Evolutionary conservation across 2,329 filamentous ascomycete genomes (phyloP).

Genomic region (Acrodontium crateriforme): DNA sequence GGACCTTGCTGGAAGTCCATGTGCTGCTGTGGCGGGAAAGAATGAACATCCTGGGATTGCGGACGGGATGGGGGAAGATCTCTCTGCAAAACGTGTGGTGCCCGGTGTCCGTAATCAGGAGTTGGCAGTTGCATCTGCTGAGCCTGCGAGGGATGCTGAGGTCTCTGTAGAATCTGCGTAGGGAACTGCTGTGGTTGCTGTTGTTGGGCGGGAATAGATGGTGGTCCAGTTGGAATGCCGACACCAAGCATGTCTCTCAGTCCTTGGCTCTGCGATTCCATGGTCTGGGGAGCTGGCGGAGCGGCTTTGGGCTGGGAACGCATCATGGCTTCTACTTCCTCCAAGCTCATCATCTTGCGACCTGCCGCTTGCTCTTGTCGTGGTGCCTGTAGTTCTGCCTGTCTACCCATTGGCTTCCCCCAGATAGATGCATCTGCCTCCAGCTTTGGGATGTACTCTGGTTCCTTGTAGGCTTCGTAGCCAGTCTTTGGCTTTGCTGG

Average conservation of each 20-base stretch:
- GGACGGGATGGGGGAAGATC: conserved; percentile 15
- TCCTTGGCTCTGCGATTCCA: conserved; percentile 16
- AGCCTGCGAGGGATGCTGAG: conserved; percentile 25
- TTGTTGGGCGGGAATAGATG: conserved; percentile 10
- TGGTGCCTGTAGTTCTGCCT: conserved; percentile 14
- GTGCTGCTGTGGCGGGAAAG: conserved; percentile 12
- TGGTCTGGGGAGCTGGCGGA: conserved; percentile 10
- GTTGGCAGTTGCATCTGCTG: conserved; percentile 12
- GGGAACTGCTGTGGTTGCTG: conserved; percentile 23
- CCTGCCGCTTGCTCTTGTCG: conserved; percentile 21
- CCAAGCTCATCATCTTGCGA: conserved; percentile 84
- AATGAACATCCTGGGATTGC: conserved; percentile 13
- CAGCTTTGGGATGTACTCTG: conserved; percentile 74
- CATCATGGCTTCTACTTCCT: conserved; percentile 94
- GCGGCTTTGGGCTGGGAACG: conserved; percentile 46
- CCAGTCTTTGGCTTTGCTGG: conserved; percentile 55
- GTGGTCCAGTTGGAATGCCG: conserved; percentile 9
- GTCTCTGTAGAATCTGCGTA: conserved; percentile 36
- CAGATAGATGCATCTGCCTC: conserved; percentile 89
- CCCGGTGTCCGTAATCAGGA: conserved; percentile 22
- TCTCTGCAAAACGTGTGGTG: conserved; percentile 27
- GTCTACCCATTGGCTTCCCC: conserved; percentile 57
- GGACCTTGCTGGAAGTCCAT: conserved; percentile 13
- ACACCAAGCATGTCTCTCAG: conserved; percentile 22
- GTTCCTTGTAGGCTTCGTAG: conserved; percentile 81